These are phyloP conservation scores for Macadamia integrifolia DNA, from an alignment of 164 flowering plant genomes.

Conservation along the genomic window DNA sequence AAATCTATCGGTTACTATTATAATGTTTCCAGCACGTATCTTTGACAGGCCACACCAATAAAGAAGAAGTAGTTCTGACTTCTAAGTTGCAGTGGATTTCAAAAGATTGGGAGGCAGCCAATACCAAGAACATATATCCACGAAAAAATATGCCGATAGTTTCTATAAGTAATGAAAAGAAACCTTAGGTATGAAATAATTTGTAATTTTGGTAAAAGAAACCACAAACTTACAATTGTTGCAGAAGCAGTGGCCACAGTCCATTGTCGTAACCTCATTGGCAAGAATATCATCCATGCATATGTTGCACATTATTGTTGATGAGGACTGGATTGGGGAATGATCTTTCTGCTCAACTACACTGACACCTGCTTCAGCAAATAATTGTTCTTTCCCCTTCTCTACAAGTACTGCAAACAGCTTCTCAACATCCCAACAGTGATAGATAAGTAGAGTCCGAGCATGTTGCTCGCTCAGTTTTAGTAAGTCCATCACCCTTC, in stretches of 20 bases:
- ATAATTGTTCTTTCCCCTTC: constrained; percentile 50
- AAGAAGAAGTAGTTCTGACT: too few species aligned
- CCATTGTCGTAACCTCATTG: constrained; percentile 53
- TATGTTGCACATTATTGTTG: constrained; percentile 41
- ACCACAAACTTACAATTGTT: constrained; percentile 50
- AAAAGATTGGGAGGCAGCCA: too few species aligned
- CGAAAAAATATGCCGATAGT: too few species aligned
- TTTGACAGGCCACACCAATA: too few species aligned
- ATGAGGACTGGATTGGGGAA: constrained; percentile 12
- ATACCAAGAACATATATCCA: too few species aligned
- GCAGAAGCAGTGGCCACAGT: constrained; percentile 85
- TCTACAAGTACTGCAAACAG: constrained; percentile 57
- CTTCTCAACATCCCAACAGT: constrained; percentile 76
- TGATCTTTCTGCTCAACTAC: constrained; percentile 24
- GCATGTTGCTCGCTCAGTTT: constrained; percentile 72
- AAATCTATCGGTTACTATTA: too few species aligned
- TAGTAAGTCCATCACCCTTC: constrained; percentile 62
- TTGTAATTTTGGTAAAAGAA: not conserved
- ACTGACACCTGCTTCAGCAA: constrained; percentile 58
- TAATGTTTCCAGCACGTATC: too few species aligned
- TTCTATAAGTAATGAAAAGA: too few species aligned
- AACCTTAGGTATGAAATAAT: too few species aligned
- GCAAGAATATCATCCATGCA: constrained; percentile 57
- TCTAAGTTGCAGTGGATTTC: too few species aligned
- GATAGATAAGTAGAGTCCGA: constrained; percentile 71